phyloP scores from a whole-genome alignment of 345 rosid genomes.

The Citrus maxima region DNA sequence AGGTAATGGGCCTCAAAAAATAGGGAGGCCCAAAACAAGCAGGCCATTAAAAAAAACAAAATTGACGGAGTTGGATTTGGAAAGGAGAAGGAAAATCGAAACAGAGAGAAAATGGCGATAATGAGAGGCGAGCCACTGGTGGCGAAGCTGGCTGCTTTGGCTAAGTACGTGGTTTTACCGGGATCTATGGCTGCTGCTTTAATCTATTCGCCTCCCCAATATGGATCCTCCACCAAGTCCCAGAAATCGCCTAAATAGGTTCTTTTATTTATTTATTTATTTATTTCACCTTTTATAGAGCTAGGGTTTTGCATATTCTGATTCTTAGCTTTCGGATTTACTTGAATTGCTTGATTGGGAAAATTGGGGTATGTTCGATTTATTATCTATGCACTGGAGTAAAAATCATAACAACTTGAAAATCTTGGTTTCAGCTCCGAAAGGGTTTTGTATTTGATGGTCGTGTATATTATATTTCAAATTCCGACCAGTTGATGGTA shows the following conservation, averaged over 20 bases:
- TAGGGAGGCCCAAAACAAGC: background rate
- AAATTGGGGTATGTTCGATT: background rate
- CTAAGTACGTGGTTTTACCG: constrained; percentile 53
- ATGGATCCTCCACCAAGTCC: constrained; percentile 16
- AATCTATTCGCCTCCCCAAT: constrained; percentile 59
- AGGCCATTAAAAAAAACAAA: too few relatives aligned
- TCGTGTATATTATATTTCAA: background rate
- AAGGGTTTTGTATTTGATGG: background rate
- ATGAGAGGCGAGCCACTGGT: constrained; percentile 70
- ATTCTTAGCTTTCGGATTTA: background rate
- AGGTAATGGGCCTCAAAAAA: background rate
- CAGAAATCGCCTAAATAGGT: constrained; percentile 33
- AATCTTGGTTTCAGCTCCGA: background rate
- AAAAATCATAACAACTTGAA: too few relatives aligned
- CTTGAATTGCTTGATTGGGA: background rate
- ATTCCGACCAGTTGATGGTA: background rate
- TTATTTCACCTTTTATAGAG: background rate
- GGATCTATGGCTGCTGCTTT: constrained; percentile 69
- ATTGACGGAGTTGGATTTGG: background rate
- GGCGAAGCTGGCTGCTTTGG: constrained; percentile 50
- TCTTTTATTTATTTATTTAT: background rate
- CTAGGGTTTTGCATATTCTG: background rate
- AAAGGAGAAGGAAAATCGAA: background rate
- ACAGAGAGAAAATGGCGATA: constrained; percentile 29
- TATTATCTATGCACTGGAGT: background rate